Evolutionary conservation across 2,329 filamentous ascomycete species (phyloP).

Genomic region (Pseudogymnoascus sp.): DNA sequence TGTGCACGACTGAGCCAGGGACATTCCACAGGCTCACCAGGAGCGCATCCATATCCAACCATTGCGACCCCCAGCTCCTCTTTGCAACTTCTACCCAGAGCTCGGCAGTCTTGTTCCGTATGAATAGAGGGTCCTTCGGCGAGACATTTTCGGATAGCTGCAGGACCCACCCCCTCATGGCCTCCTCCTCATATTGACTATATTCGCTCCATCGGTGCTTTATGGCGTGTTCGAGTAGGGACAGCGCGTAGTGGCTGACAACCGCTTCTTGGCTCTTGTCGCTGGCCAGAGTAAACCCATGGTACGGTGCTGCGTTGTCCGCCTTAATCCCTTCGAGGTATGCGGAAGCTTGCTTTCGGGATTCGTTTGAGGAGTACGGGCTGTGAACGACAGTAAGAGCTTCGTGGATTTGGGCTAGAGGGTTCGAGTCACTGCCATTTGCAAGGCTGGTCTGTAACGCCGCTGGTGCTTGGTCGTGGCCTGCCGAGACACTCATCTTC

Average conservation of each 20-base stretch:
- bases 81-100: conserved; percentile 95
- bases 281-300: conserved; percentile 76
- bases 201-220: conserved; percentile 77
- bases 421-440: conserved; percentile 35
- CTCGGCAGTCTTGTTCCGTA: conserved; percentile 89
- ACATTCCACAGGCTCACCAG: conserved; percentile 77
- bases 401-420: conserved; percentile 65
- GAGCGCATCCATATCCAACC: conserved; percentile 88
- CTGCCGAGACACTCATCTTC: conserved; percentile 9
- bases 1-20: conserved; percentile 54
- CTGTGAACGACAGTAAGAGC: conserved; percentile 85
- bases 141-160: conserved; percentile 66
- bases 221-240: conserved; percentile 82
- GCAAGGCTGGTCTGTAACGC: conserved; percentile 22
- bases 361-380: conserved; percentile 69
- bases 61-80: conserved; percentile 83
- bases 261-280: conserved; percentile 68
- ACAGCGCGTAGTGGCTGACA: conserved; percentile 88
- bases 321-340: conserved; percentile 84
- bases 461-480: conserved; percentile 6
- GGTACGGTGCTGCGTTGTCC: conserved; percentile 68
- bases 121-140: conserved; percentile 67
- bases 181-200: conserved; percentile 55
- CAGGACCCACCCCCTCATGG: conserved; percentile 69
- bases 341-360: conserved; percentile 71